These are phyloP conservation scores for Mesembryanthemum crystallinum DNA, from an alignment of 148 eudicot species.

Conservation along the genomic window DNA sequence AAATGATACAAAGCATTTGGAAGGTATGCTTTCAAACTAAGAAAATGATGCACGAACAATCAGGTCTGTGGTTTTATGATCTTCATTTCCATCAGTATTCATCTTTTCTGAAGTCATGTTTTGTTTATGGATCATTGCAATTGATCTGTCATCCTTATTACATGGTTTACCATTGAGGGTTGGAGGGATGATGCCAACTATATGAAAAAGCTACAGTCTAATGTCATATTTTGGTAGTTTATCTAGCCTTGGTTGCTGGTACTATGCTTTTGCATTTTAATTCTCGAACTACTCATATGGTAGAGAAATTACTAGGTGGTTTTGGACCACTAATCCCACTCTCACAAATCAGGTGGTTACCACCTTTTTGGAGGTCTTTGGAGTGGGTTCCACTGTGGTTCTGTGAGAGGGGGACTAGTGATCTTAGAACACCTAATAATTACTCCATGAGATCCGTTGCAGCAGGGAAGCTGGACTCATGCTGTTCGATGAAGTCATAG, in stretches of 20 bases:
- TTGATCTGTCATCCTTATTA: not conserved
- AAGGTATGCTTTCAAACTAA: not conserved
- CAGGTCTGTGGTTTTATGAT: conserved; percentile 1
- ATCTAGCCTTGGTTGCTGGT: not conserved
- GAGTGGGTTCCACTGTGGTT: too few species aligned
- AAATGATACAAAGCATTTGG: not conserved
- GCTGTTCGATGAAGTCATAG: not conserved
- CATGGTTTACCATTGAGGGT: not conserved
- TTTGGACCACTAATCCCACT: too few species aligned
- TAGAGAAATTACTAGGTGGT: too few species aligned
- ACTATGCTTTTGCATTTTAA: not conserved
- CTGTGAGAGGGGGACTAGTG: too few species aligned
- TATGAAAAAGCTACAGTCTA: conserved; percentile 6
- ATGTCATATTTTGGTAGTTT: not conserved
- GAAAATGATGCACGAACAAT: not conserved
- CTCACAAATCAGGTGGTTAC: too few species aligned
- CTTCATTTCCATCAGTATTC: not conserved
- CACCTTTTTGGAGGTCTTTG: too few species aligned
- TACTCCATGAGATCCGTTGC: not conserved
- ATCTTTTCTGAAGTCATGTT: not conserved
- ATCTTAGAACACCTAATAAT: too few species aligned
- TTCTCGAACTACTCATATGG: not conserved
- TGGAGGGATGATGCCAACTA: conserved; percentile 1
- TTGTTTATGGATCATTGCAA: not conserved
- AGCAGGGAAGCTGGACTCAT: not conserved